A percentile compares a stretch with the other conserved stretches of the same genome.
phyloP scores from a whole-genome alignment of 2,329 filamentous ascomycete species.

The Trichoderma guizhouense region DNA sequence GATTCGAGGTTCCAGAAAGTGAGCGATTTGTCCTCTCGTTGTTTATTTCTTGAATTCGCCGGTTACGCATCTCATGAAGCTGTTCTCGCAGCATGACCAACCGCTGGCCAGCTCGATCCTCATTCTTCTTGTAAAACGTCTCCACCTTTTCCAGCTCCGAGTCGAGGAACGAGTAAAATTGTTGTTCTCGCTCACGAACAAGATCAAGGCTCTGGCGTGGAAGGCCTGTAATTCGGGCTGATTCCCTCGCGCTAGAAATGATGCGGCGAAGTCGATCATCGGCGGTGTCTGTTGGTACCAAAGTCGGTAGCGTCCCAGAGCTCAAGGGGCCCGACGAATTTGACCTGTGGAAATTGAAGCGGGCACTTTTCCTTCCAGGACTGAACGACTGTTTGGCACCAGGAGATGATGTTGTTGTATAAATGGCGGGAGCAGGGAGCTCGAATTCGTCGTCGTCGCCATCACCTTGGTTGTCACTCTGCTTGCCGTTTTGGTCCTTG shows the following conservation, averaged over 20 bases:
- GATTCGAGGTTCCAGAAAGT: not conserved
- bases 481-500: not conserved
- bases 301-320: conserved; percentile 18
- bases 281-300: conserved; percentile 7
- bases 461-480: not conserved
- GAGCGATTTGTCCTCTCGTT: conserved; percentile 36
- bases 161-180: conserved; percentile 85
- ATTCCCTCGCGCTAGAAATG: conserved; percentile 30
- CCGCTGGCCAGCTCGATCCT: conserved; percentile 75
- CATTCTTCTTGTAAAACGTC: conserved; percentile 81
- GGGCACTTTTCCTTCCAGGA: conserved; percentile 12
- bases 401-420: conserved; percentile 29
- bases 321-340: not conserved
- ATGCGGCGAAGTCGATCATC: conserved; percentile 32
- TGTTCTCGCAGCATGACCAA: conserved; percentile 73
- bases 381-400: conserved; percentile 22
- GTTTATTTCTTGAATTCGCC: conserved; percentile 69
- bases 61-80: conserved; percentile 87
- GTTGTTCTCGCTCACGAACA: conserved; percentile 69
- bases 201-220: conserved; percentile 48
- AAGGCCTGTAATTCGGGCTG: not conserved
- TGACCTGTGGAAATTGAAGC: not conserved
- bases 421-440: conserved; percentile 53
- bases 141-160: conserved; percentile 88
- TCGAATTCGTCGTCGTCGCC: conserved; percentile 41